Evolutionary conservation across 2,329 filamentous ascomycete genomes (phyloP), one percentile per base, ranked within the genome.

Genomic region (Pseudocercospora musae): DNA sequence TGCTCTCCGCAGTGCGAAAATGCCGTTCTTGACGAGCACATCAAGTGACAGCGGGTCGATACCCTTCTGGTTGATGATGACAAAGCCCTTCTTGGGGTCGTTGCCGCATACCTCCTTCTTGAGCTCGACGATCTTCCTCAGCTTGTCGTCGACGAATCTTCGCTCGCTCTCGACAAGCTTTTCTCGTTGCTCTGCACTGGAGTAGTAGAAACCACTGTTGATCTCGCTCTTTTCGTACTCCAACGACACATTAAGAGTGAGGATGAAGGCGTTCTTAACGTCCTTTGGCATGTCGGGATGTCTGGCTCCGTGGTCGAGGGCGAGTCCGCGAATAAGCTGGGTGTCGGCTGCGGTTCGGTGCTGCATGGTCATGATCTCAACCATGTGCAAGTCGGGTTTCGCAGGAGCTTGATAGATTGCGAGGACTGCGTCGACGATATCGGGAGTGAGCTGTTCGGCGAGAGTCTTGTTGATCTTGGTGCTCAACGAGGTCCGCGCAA

Each of bases 281-380:
- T 90, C 85, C 83, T 96, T 98, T 8, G 95, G 92, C 95, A 99
- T 99, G 75, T 99, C 95, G 2, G 95, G 95, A 79, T 99, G 95
- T 74, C 95, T 87, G 11, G 95, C 93, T 69, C 95, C 95, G 78
- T 99, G 95, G 74, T 99, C 95, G 64, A 99, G 82, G 9, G 92
- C 95, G 62, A 99, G 84, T 63, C 95, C 95, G 68, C 90, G 88
- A 77, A 99, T 97, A 63, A 99, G 87, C 78, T 96, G 92, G 61
- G 95, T 99, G 78, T 99, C 95, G 31, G 95, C 91, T 62, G 94
- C 93, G 57, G 91, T 92, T 71, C 94, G 90, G 82, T 99, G 95
- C 81, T 99, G 95, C 94, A 99, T 98, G 78, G 96, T 98, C 95
- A 99, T 99, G 73, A 99, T 98, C 80, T 99, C 95, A 69, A 99